These are phyloP conservation scores for Fusarium verticillioides DNA, from an alignment of 2,329 filamentous ascomycete genomes.

Conservation along the genomic window DNA sequence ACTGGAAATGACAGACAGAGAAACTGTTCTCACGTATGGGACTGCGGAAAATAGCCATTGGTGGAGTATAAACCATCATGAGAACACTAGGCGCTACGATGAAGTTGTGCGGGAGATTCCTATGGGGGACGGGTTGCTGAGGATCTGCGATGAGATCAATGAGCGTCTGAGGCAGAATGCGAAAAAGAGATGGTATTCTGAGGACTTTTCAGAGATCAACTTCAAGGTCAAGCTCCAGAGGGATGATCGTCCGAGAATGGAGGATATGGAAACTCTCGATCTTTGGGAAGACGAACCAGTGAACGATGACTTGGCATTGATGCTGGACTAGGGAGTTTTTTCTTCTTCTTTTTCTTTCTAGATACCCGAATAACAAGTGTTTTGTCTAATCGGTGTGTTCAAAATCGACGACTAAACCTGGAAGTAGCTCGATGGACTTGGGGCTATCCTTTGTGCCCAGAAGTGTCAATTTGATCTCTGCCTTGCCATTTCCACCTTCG, in stretches of 20 bases:
- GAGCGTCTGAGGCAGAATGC: background rate
- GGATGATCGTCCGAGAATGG: background rate
- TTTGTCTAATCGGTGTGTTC: conserved; percentile 16
- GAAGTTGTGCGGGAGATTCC: background rate
- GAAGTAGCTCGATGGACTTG: conserved; percentile 36
- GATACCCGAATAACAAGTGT: background rate
- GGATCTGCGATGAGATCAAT: background rate
- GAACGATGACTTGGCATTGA: background rate
- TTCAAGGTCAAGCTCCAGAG: background rate
- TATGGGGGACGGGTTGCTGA: background rate
- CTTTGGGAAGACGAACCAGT: background rate
- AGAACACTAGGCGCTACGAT: background rate
- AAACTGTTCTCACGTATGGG: background rate
- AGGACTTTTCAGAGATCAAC: background rate
- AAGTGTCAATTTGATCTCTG: conserved; percentile 36
- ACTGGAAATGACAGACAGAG: background rate
- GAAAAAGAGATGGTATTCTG: conserved; percentile 1
- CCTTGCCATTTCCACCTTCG: background rate
- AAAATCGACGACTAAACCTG: conserved; percentile 38
- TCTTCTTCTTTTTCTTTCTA: background rate
- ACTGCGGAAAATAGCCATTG: background rate
- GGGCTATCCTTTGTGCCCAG: conserved; percentile 40
- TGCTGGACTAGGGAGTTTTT: background rate
- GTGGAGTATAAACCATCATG: background rate
- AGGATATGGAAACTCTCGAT: background rate